Conservation (phyloP, 1,284 basidiomycete species). For the Abortiporus biennis region DNA sequence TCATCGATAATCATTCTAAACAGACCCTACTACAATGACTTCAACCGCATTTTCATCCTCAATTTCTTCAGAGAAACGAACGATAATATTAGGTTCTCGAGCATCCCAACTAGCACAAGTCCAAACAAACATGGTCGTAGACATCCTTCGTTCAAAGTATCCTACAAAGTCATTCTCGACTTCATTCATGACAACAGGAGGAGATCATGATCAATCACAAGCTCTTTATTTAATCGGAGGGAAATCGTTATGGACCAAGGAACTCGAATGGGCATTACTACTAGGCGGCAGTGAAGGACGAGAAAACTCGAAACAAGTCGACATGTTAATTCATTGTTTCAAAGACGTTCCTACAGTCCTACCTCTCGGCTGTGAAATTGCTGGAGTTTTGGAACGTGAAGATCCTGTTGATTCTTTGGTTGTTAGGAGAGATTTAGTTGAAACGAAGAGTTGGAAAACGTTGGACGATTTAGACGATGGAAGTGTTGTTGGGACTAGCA, state of each 20-base stretch:
- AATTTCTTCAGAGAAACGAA: no score
- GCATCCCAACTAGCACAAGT: slow-evolving; percentile 81
- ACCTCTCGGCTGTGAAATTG: slow-evolving; percentile 82
- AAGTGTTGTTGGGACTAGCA: slow-evolving; percentile 91
- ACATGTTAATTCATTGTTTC: slow-evolving; percentile 90
- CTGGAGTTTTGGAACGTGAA: slow-evolving; percentile 83
- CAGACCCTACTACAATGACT: no score
- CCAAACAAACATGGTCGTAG: slow-evolving; percentile 76
- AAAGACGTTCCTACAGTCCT: slow-evolving; percentile 94
- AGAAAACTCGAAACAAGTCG: no score
- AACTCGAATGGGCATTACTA: slow-evolving; percentile 82
- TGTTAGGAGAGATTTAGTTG: slow-evolving; percentile 32
- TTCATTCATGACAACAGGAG: slow-evolving; percentile 85
- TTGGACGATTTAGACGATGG: slow-evolving; percentile 87
- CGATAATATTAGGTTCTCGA: slow-evolving; percentile 76
- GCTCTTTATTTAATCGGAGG: slow-evolving; percentile 76
- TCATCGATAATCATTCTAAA: no score
- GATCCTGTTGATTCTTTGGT: slow-evolving; percentile 89
- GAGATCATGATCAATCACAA: slow-evolving; percentile 87
- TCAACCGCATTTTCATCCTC: no score
- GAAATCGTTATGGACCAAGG: slow-evolving; percentile 93
- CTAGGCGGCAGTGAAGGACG: no score
- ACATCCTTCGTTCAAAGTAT: slow-evolving; percentile 45
- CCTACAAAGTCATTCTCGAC: slow-evolving; percentile 54
- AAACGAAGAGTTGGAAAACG: slow-evolving; percentile 64